Percentiles rank a stretch among this genome's conserved stretches.
Conservation (phyloP, 2,329 filamentous ascomycete genomes). For the Fusarium coffeatum region DNA sequence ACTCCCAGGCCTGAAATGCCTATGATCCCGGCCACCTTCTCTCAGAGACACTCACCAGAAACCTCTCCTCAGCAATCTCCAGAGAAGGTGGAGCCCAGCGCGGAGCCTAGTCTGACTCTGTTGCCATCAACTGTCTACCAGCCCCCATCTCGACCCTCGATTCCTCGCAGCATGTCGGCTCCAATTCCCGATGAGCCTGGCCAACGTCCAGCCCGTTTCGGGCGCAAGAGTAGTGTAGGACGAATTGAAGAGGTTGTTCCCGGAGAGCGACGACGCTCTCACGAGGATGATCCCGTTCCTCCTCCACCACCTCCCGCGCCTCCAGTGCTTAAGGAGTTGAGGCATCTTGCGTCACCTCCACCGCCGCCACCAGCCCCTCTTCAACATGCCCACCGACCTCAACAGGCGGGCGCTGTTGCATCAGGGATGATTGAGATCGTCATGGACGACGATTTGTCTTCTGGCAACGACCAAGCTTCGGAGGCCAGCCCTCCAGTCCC, state of each 20-base stretch:
- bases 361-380: slow-evolving; percentile 71
- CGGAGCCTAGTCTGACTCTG: slow-evolving; percentile 55
- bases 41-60: slow-evolving; percentile 56
- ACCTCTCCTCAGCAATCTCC: slow-evolving; percentile 53
- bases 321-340: slow-evolving; percentile 70
- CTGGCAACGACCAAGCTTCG: slow-evolving; percentile 36
- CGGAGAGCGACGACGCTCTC: slow-evolving; percentile 58
- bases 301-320: slow-evolving; percentile 65
- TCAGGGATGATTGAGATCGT: slow-evolving; percentile 74
- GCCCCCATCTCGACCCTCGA: slow-evolving; percentile 61
- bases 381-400: slow-evolving; percentile 56
- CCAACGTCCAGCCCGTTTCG: slow-evolving; percentile 41
- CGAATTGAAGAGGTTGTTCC: slow-evolving; percentile 62
- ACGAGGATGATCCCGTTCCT: slow-evolving; percentile 62
- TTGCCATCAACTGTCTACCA: slow-evolving; percentile 71
- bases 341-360: slow-evolving; percentile 70
- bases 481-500: slow-evolving; percentile 46
- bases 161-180: slow-evolving; percentile 72
- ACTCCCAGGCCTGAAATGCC: slow-evolving; percentile 66
- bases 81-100: slow-evolving; percentile 46
- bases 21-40: slow-evolving; percentile 61
- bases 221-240: slow-evolving; percentile 52
- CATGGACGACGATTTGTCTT: slow-evolving; percentile 68
- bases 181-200: slow-evolving; percentile 57
- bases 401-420: slow-evolving; percentile 59